Percentiles rank a stretch among this genome's conserved stretches.
These are phyloP conservation scores for Angomonas ambiguus DNA, from an alignment of 208 protist species.

Conservation along the genomic window DNA sequence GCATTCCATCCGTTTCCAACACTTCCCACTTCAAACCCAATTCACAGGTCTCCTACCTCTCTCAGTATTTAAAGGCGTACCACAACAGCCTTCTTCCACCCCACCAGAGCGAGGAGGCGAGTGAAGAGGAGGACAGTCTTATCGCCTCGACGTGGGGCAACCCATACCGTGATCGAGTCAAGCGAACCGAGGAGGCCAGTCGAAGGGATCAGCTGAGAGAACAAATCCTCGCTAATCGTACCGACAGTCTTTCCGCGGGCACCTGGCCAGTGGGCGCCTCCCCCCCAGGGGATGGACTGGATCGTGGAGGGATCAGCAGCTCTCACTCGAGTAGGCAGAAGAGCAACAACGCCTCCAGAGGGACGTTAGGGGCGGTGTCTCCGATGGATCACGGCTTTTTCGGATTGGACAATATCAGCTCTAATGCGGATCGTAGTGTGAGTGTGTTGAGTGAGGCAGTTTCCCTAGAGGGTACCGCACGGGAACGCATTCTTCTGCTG, in stretches of 20 bases:
- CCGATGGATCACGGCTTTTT: background rate
- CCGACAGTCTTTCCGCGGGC: background rate
- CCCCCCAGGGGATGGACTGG: background rate
- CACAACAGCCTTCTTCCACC: background rate
- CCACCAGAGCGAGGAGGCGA: background rate
- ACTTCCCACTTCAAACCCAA: background rate
- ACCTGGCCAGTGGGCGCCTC: background rate
- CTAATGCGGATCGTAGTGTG: slow-evolving; percentile 4
- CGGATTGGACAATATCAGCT: background rate
- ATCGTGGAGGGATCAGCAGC: background rate
- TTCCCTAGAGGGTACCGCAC: slow-evolving; percentile 6
- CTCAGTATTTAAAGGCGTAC: background rate
- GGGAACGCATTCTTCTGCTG: slow-evolving; percentile 6
- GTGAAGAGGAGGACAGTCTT: slow-evolving; percentile 49
- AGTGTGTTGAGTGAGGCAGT: background rate
- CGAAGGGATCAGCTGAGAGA: slow-evolving; percentile 5
- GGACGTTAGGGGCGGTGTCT: background rate
- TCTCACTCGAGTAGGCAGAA: background rate
- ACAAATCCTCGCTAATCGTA: background rate
- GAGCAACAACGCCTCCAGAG: background rate
- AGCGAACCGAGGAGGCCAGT: slow-evolving; percentile 4
- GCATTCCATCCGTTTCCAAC: background rate
- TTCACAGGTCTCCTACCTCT: background rate
- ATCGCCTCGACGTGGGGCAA: slow-evolving; percentile 72
- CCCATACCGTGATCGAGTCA: slow-evolving; percentile 44